These are phyloP conservation scores for Angophora floribunda DNA, from an alignment of 345 rosid species.

Conservation along the genomic window DNA sequence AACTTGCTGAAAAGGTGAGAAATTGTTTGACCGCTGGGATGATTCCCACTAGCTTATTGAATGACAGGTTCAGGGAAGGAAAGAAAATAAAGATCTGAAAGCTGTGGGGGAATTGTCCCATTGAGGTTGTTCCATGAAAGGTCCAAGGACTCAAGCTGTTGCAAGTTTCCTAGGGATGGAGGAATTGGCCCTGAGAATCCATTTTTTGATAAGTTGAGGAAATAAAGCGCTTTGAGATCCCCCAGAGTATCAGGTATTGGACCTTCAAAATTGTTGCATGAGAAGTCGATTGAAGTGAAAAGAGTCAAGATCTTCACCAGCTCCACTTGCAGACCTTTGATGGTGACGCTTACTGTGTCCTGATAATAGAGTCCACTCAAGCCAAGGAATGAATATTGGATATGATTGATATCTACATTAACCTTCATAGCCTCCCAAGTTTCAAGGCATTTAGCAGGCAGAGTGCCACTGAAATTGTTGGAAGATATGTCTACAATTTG, in stretches of 20 bases:
- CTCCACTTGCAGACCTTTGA: conserved; percentile 30
- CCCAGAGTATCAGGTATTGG: conserved; percentile 11
- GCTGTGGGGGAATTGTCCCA: conserved; percentile 11
- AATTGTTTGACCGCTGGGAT: conserved; percentile 17
- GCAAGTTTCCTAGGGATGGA: background rate
- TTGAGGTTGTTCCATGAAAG: conserved; percentile 9
- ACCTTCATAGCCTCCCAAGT: conserved; percentile 1
- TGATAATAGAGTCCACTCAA: background rate
- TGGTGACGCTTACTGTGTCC: conserved; percentile 19
- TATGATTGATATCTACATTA: background rate
- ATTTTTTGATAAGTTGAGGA: conserved; percentile 10
- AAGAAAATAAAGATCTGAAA: conserved; percentile 14
- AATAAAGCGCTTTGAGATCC: background rate
- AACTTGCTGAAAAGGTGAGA: conserved; percentile 1
- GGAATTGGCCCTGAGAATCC: background rate
- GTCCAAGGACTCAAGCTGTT: conserved; percentile 4
- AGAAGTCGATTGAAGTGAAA: conserved; percentile 1
- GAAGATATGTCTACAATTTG: conserved; percentile 36
- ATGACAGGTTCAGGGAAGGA: conserved; percentile 23
- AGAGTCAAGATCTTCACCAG: background rate
- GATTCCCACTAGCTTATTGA: conserved; percentile 7
- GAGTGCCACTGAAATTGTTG: conserved; percentile 5
- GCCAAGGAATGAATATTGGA: background rate
- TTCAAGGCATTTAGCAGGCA: background rate
- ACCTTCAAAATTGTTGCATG: background rate